A percentile compares a stretch with the other conserved stretches of the same genome.
Evolutionary conservation across 176 grass and related monocot species (phyloP).

Genomic region (Echinochloa phyllopogon): DNA sequence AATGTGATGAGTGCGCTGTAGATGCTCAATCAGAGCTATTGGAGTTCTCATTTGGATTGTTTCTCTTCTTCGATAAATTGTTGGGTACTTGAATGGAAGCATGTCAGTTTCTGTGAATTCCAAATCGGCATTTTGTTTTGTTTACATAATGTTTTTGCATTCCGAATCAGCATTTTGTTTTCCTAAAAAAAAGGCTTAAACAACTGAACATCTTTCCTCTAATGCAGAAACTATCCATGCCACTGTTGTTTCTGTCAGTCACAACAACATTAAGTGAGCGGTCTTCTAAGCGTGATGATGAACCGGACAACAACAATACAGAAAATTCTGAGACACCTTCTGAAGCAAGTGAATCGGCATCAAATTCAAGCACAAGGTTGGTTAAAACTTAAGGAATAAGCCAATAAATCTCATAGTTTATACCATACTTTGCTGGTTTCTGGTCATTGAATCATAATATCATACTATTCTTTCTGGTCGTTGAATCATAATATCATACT

Average conservation of each 20-base stretch:
- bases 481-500: slow-evolving; percentile 29
- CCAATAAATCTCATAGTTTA: slow-evolving; percentile 25
- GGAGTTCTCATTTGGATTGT: background rate
- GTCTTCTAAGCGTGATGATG: slow-evolving; percentile 56
- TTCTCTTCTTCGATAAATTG: background rate
- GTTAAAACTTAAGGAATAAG: slow-evolving; percentile 33
- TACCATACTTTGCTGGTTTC: slow-evolving; percentile 1
- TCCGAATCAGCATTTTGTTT: slow-evolving; percentile 10
- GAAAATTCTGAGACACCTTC: slow-evolving; percentile 54
- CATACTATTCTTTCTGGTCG: slow-evolving; percentile 10
- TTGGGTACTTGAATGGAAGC: slow-evolving; percentile 31
- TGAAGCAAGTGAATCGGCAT: slow-evolving; percentile 56
- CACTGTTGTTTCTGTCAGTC: slow-evolving; percentile 80
- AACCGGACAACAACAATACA: slow-evolving; percentile 39
- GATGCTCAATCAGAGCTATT: slow-evolving; percentile 25
- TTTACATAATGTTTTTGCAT: background rate
- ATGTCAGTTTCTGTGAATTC: background rate
- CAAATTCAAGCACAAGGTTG: slow-evolving; percentile 61
- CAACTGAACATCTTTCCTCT: slow-evolving; percentile 32
- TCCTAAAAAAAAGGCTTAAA: background rate
- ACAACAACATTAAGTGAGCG: slow-evolving; percentile 67
- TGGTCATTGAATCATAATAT: slow-evolving; percentile 33
- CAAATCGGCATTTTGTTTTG: no score
- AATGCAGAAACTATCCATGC: slow-evolving; percentile 88
- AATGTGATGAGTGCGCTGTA: slow-evolving; percentile 18